Base-by-base conservation (phyloP, 345 rosid species). In the Hevea brasiliensis region DNA sequence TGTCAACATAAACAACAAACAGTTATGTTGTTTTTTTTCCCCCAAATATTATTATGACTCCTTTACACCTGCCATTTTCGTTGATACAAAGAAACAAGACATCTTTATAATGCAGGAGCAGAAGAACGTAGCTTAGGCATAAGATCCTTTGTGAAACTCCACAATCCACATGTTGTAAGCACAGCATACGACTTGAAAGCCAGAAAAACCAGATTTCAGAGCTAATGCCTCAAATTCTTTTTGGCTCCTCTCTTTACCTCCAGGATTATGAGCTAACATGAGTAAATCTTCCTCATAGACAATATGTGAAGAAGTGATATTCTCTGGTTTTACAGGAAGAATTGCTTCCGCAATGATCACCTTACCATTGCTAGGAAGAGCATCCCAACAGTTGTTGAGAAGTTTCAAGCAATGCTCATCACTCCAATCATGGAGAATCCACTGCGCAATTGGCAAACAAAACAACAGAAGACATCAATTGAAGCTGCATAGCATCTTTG, bases 191-290 rank as follows among this genome's bases (percentile, higher is more conserved):
- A 74, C 65, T 68, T 68, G 57, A 37, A 72, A 74, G 37, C 80
- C 74, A 0, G 60, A 65, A 63, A 85, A 89, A 15, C 87, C 89
- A 0, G 85, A 73, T 20, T 54, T 81, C 11, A 20, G n/a, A 0
- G 85, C 90, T 15, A 88, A 44, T 1, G 80, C 75, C 67, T 79
- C 76, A n/a, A 61, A 89, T 72, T 87, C 91, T 61, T 67, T 61
- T 35, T 61, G 61, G 11, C 82, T 80, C 65, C 91, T 85, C 73
- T 86, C 90, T 72, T 82, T 84, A 0, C 86, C 91, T 0, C 85
- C 85, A 0, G 82, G 78, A 40, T 21, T 79, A 55, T 71, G 81
- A n/a, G 84, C 83, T 37, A 86, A 61, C 91, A 89, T 83, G 0
- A 80, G n/a, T 55, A 87, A n/a, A 66, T 84, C 89, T 72, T 75